Evolutionary conservation across 805 yeast species (phyloP).

Genomic region (Candida michaelii): DNA sequence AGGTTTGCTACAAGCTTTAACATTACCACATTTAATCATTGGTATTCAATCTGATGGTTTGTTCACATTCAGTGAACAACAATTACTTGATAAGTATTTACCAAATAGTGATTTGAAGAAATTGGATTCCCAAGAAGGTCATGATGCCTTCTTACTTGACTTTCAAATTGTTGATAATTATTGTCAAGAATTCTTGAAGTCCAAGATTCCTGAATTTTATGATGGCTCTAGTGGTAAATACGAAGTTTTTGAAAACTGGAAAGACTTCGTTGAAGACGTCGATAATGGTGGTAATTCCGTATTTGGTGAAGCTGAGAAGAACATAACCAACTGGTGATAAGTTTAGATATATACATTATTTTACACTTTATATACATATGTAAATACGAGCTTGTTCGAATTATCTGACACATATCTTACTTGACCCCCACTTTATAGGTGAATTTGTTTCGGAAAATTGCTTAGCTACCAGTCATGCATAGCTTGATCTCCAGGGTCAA

Average conservation of each 20-base stretch:
- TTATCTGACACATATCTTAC: too few relatives aligned
- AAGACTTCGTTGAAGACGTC: constrained; percentile 32
- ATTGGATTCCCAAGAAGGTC: constrained; percentile 92
- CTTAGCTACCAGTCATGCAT: too few relatives aligned
- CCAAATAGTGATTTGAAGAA: constrained; percentile 68
- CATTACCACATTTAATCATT: constrained; percentile 77
- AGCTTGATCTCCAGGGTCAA: too few relatives aligned
- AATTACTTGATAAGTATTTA: constrained; percentile 70
- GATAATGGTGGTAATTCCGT: constrained; percentile 59
- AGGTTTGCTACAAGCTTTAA: constrained; percentile 57
- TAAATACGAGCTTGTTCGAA: too few relatives aligned
- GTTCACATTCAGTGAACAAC: constrained; percentile 90
- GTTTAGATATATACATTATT: background rate
- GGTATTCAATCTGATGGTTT: constrained; percentile 93
- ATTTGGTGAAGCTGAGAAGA: constrained; percentile 89
- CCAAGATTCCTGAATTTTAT: constrained; percentile 60
- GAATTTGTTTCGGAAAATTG: too few relatives aligned
- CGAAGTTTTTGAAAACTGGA: constrained; percentile 46
- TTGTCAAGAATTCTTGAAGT: constrained; percentile 63
- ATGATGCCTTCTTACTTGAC: constrained; percentile 92
- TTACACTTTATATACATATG: too few relatives aligned
- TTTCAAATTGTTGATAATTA: constrained; percentile 76
- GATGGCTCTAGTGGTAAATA: constrained; percentile 32
- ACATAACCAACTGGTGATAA: constrained; percentile 83
- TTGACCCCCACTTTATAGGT: too few relatives aligned